A percentile compares a stretch with the other conserved stretches of the same genome.
phyloP scores from a whole-genome alignment of 108 stramenopile species.

The Seminavis robusta region DNA sequence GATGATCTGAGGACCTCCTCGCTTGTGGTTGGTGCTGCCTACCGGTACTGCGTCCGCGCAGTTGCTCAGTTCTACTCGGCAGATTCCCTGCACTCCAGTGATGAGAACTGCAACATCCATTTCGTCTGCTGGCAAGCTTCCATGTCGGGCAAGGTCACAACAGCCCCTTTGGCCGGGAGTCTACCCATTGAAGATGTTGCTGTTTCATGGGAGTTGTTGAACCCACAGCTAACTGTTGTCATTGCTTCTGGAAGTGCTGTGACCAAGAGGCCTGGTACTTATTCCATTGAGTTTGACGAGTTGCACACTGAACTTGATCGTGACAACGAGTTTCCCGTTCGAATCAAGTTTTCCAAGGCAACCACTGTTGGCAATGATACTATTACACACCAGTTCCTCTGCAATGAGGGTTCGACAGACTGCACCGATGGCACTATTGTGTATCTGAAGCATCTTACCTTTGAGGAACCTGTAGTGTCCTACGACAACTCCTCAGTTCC shows the following conservation, averaged over 20 bases:
- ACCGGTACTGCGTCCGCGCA: neutral
- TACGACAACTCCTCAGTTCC: constrained; percentile 2
- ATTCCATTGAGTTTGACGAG: neutral
- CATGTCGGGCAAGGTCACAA: neutral
- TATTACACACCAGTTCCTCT: neutral
- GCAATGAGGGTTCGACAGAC: neutral
- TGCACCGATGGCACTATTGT: neutral
- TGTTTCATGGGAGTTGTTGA: neutral
- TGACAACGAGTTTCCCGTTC: constrained; percentile 1
- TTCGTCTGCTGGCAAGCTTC: neutral
- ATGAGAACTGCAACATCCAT: neutral
- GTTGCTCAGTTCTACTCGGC: too few relatives aligned
- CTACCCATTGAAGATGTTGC: constrained; percentile 1
- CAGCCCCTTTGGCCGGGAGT: neutral
- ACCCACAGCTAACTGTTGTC: neutral
- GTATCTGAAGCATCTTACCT: constrained; percentile 1
- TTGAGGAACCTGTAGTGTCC: neutral
- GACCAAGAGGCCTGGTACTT: too few relatives aligned
- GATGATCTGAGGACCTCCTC: constrained; percentile 1
- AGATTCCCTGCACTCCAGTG: neutral
- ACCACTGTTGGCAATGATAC: too few relatives aligned
- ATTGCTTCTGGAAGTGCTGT: neutral
- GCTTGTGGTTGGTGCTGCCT: neutral
- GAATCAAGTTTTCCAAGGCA: neutral
- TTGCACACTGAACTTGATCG: neutral